Percentiles rank a stretch among this genome's conserved stretches.
phyloP scores from a whole-genome alignment of 768 basidiomycete species.

The Suillus bovinus region DNA sequence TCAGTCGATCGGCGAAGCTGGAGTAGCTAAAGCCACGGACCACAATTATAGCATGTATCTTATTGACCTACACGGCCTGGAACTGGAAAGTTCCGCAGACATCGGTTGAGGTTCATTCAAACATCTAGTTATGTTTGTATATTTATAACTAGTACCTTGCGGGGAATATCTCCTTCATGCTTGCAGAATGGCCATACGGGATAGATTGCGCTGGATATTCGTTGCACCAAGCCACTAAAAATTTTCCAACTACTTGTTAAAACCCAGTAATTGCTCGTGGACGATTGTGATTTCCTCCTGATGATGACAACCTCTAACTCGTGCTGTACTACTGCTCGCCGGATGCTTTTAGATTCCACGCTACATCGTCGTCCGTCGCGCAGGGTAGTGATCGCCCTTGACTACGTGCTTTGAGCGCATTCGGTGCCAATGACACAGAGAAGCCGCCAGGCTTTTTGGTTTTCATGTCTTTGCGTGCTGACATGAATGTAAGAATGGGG shows the following conservation, averaged over 20 bases:
- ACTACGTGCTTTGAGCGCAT: slow-evolving; percentile 26
- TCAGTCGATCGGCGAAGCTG: slow-evolving; percentile 51
- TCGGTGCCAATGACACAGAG: slow-evolving; percentile 31
- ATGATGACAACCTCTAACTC: background rate
- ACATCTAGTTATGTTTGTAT: slow-evolving; percentile 3
- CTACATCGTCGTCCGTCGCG: slow-evolving; percentile 32
- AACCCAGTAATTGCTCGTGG: too few species aligned
- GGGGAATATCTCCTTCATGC: background rate
- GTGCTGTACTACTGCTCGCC: background rate
- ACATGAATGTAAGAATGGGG: slow-evolving; percentile 50
- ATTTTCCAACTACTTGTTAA: background rate
- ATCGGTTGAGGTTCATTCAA: slow-evolving; percentile 18
- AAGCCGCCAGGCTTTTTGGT: slow-evolving; percentile 19
- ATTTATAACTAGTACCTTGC: slow-evolving; percentile 15
- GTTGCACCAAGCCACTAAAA: background rate
- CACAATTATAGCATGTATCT: slow-evolving; percentile 84
- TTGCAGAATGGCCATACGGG: background rate
- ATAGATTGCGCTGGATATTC: background rate
- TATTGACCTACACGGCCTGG: slow-evolving; percentile 86
- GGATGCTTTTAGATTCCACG: slow-evolving; percentile 32
- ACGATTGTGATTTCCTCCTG: background rate
- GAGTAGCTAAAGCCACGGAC: slow-evolving; percentile 54
- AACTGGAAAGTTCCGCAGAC: slow-evolving; percentile 51
- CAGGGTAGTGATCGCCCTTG: slow-evolving; percentile 22
- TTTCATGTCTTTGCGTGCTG: slow-evolving; percentile 4